Evolutionary conservation across 805 yeast species (phyloP).

Genomic region (Candida ulmi): DNA sequence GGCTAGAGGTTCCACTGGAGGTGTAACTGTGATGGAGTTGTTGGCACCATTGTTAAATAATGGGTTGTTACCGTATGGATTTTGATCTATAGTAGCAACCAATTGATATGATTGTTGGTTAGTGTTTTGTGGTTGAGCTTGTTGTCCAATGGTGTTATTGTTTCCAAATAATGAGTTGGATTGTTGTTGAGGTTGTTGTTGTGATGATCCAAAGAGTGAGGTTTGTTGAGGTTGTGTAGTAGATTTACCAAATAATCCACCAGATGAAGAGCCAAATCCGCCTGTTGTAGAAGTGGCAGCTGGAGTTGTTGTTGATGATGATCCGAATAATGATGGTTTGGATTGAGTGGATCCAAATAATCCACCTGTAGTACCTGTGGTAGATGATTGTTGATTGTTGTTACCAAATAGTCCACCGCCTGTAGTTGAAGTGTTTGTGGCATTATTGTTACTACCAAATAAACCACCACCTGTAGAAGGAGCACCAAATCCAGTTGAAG

Average conservation of each 20-base stretch:
- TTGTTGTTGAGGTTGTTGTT: background rate
- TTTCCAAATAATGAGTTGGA: background rate
- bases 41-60: constrained; percentile 44
- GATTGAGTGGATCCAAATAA: constrained; percentile 32
- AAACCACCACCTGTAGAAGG: constrained; percentile 27
- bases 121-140: constrained; percentile 8
- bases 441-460: constrained; percentile 29
- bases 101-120: constrained; percentile 20
- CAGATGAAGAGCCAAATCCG: constrained; percentile 13
- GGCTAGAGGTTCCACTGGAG: constrained; percentile 36
- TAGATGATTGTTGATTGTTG: constrained; percentile 10
- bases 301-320: constrained; percentile 1
- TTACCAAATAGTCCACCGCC: constrained; percentile 36
- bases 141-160: constrained; percentile 16
- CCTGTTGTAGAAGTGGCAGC: constrained; percentile 9
- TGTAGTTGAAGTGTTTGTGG: constrained; percentile 2
- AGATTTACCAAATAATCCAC: constrained; percentile 25
- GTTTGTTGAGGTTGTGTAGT: constrained; percentile 4
- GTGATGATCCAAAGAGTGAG: constrained; percentile 16
- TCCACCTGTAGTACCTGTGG: constrained; percentile 25
- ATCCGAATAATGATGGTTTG: constrained; percentile 11
- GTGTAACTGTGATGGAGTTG: constrained; percentile 29
- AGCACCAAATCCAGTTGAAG: constrained; percentile 14
- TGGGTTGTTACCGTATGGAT: constrained; percentile 80
- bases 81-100: constrained; percentile 33